Percentiles rank a stretch among this genome's conserved stretches.
Conservation (phyloP, 805 yeast species). For the Wickerhamiella hasegawae region DNA sequence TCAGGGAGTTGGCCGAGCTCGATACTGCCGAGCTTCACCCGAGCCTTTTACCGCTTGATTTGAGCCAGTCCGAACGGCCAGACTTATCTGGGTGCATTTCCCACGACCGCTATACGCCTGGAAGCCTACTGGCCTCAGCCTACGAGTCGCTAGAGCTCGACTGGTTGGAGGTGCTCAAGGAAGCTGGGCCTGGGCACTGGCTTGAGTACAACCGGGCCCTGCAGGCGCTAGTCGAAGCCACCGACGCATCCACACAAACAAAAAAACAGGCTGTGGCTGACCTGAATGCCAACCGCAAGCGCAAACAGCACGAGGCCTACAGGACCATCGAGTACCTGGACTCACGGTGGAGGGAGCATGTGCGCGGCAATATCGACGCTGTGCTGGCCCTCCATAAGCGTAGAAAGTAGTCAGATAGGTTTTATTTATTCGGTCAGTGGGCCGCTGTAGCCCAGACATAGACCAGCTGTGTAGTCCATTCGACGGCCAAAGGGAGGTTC, state of each 20-base stretch:
- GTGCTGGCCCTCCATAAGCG: no score
- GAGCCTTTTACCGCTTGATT: no score
- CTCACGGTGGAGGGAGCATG: neutral
- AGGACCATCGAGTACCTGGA: neutral
- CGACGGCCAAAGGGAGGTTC: no score
- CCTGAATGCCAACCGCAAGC: neutral
- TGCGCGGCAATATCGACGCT: no score
- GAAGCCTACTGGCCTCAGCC: neutral
- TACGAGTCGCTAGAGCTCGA: neutral
- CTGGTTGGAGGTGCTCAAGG: neutral
- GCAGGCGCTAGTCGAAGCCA: neutral
- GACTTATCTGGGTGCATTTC: no score
- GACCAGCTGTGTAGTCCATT: no score
- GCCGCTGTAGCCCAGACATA: no score
- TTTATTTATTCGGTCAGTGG: no score
- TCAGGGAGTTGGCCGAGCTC: neutral
- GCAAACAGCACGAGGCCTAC: neutral
- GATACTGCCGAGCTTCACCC: neutral
- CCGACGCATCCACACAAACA: neutral
- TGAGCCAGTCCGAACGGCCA: neutral
- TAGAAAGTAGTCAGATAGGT: no score
- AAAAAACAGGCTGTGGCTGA: neutral
- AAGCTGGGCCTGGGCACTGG: neutral
- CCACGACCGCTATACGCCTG: neutral
- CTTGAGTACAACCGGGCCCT: neutral